Conservation (phyloP, 192 early-diverging fungal genomes). For the Backusella westeae region DNA sequence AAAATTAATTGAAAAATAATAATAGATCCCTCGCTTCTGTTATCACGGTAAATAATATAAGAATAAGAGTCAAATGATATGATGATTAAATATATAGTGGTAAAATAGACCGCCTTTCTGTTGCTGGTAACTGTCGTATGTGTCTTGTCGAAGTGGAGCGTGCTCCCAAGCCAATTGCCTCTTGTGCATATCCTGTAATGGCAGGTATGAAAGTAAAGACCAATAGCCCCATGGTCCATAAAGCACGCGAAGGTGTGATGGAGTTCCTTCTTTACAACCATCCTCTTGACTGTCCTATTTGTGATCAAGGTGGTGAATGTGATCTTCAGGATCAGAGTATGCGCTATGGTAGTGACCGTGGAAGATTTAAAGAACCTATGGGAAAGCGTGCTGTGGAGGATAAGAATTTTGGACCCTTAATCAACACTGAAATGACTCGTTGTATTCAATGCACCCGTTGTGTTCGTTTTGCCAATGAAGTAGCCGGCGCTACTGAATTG, state of each 20-base stretch:
- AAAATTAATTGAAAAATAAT: background rate
- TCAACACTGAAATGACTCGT: conserved; percentile 94
- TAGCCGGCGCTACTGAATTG: conserved; percentile 91
- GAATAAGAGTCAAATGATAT: background rate
- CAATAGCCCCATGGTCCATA: conserved; percentile 89
- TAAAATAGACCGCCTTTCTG: conserved; percentile 82
- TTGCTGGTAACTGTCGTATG: conserved; percentile 99
- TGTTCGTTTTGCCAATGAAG: conserved; percentile 96
- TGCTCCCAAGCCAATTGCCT: conserved; percentile 92
- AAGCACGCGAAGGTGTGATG: conserved; percentile 92
- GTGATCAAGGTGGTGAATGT: conserved; percentile 98
- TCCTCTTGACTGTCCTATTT: conserved; percentile 97
- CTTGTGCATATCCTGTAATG: conserved; percentile 96
- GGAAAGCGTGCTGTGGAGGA: conserved; percentile 97
- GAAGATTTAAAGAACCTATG: conserved; percentile 76
- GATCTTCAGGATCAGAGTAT: conserved; percentile 98
- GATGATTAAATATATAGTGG: background rate
- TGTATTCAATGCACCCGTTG: conserved; percentile 99
- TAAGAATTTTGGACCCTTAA: conserved; percentile 94
- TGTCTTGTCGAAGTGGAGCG: conserved; percentile 98
- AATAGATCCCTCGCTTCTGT: conserved; percentile 69
- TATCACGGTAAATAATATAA: conserved; percentile 43
- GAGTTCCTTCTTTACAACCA: conserved; percentile 95
- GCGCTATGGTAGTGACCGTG: conserved; percentile 91
- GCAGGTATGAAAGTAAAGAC: conserved; percentile 98